Percentiles rank a stretch among this genome's conserved stretches.
These are phyloP conservation scores for Postia placenta DNA, from an alignment of 768 basidiomycete species.

Conservation along the genomic window DNA sequence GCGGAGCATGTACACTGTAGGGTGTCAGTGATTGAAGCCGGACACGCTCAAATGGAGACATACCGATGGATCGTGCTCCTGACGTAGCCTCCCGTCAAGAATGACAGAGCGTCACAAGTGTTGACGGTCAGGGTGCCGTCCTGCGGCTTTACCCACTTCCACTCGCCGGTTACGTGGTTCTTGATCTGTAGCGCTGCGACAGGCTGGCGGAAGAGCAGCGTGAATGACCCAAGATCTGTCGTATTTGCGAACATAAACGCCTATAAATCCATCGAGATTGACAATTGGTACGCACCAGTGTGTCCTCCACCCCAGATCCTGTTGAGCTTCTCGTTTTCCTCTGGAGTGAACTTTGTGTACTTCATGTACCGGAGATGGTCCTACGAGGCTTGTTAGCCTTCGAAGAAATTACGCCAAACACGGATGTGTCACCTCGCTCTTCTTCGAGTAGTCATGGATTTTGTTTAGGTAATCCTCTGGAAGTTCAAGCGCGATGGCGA, in stretches of 20 bases:
- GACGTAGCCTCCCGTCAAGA: slow-evolving; percentile 43
- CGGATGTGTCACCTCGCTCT: slow-evolving; percentile 39
- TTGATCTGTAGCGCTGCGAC: slow-evolving; percentile 48
- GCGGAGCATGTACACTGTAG: slow-evolving; percentile 19
- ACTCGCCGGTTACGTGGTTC: slow-evolving; percentile 37
- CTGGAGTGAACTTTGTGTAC: slow-evolving; percentile 37
- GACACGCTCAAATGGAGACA: neutral
- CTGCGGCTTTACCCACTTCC: slow-evolving; percentile 50
- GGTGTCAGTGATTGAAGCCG: neutral
- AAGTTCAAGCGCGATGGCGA: slow-evolving; percentile 46
- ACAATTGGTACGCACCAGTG: slow-evolving; percentile 29
- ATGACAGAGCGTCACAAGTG: slow-evolving; percentile 40
- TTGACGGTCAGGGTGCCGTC: slow-evolving; percentile 43
- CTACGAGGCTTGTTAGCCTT: too few relatives aligned
- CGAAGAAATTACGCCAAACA: too few relatives aligned
- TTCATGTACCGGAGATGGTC: slow-evolving; percentile 51
- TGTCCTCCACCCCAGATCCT: slow-evolving; percentile 35
- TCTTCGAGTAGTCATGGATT: slow-evolving; percentile 38
- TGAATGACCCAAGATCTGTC: slow-evolving; percentile 40
- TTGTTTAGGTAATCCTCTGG: slow-evolving; percentile 43
- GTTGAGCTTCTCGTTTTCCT: slow-evolving; percentile 31
- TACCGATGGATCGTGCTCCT: slow-evolving; percentile 38
- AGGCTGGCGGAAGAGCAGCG: slow-evolving; percentile 50
- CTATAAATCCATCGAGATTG: neutral
- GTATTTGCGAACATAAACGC: neutral